A percentile compares a stretch with the other conserved stretches of the same genome.
Evolutionary conservation across 257 asterid genomes (phyloP).

Genomic region (Primulina tabacum): DNA sequence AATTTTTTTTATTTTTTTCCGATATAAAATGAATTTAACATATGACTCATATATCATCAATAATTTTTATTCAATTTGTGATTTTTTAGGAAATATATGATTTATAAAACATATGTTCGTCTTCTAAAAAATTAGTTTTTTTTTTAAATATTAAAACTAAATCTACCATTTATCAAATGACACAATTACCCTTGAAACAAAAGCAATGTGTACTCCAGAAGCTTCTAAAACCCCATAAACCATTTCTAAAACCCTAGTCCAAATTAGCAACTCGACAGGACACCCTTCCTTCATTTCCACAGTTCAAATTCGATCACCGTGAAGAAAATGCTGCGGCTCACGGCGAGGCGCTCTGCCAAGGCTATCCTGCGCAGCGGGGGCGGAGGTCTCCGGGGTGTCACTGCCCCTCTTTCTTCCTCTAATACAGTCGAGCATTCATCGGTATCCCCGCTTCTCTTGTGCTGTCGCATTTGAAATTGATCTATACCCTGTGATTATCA

Average conservation of each 20-base stretch:
- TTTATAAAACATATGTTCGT: too few species aligned
- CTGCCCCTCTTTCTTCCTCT: conserved; percentile 47
- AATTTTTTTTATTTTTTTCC: too few species aligned
- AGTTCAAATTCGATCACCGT: not conserved
- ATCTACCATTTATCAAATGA: not conserved
- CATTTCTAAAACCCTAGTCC: conserved; percentile 41
- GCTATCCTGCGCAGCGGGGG: conserved; percentile 44
- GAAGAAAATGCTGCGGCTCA: conserved; percentile 56
- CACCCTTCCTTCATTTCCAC: not conserved
- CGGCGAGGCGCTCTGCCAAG: conserved; percentile 59
- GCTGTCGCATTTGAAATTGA: not conserved
- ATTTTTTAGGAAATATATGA: too few species aligned
- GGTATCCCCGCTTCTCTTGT: conserved; percentile 26
- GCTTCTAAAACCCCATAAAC: conserved; percentile 37
- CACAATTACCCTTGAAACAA: not conserved
- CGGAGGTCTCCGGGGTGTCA: conserved; percentile 38
- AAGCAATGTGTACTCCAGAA: not conserved
- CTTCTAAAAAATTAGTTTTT: too few species aligned
- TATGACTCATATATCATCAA: too few species aligned
- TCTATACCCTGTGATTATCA: not conserved
- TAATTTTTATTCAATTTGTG: too few species aligned
- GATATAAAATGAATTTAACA: too few species aligned
- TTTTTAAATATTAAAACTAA: too few species aligned
- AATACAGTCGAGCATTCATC: conserved; percentile 27
- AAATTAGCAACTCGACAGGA: not conserved